These are phyloP conservation scores for Epichloe uncinata DNA, from an alignment of 2,329 filamentous ascomycete species.

Conservation along the genomic window DNA sequence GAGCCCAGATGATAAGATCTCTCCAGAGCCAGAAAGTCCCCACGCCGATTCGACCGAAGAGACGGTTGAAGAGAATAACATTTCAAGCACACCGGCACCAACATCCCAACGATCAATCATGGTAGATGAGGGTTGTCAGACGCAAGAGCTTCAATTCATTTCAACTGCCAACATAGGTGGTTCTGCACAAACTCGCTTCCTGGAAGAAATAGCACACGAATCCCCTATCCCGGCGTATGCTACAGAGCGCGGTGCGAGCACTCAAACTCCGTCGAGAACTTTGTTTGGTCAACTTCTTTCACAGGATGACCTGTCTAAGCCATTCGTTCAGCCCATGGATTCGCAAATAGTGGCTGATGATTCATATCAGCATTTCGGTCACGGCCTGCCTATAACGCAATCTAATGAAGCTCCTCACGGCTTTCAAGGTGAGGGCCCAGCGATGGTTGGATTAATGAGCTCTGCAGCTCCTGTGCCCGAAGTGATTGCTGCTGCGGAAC, in stretches of 20 bases:
- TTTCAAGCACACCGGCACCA: neutral
- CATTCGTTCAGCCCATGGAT: neutral
- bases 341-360: neutral
- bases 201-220: conserved; percentile 4
- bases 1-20: conserved; percentile 47
- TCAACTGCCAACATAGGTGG: conserved; percentile 16
- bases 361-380: neutral
- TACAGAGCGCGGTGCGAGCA: neutral
- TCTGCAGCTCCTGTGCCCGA: neutral
- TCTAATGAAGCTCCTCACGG: neutral
- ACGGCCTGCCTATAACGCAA: neutral
- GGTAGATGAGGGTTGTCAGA: conserved; percentile 25
- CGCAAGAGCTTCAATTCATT: conserved; percentile 16
- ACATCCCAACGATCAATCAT: conserved; percentile 12
- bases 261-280: conserved; percentile 8
- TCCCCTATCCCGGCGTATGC: conserved; percentile 4
- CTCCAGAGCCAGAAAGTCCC: conserved; percentile 11
- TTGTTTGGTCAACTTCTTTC: conserved; percentile 2
- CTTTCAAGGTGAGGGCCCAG: neutral
- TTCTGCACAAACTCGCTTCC: conserved; percentile 14
- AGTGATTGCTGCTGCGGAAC: neutral
- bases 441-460: neutral
- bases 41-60: conserved; percentile 10
- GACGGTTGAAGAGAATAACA: neutral
- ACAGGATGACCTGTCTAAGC: neutral